These are phyloP conservation scores for Dothistroma septosporum DNA, from an alignment of 2,329 filamentous ascomycete genomes.

Conservation along the genomic window DNA sequence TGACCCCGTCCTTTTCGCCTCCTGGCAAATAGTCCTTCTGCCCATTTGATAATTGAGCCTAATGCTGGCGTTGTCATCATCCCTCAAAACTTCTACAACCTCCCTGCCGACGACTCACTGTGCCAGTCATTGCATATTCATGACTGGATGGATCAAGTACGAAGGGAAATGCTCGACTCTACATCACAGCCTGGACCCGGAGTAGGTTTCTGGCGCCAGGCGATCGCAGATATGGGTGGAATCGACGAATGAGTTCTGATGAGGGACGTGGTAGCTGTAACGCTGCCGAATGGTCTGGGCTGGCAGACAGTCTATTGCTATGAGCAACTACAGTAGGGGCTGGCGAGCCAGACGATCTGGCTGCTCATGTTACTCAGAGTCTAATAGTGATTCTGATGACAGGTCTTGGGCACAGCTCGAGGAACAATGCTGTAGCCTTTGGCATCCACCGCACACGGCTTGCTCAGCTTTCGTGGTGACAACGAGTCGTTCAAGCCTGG, in stretches of 20 bases:
- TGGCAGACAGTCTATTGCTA: constrained; percentile 9
- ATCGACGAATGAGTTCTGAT: constrained; percentile 8
- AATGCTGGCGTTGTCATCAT: constrained; percentile 47
- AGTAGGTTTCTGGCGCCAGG: constrained; percentile 6
- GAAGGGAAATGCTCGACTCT: constrained; percentile 5
- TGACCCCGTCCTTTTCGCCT: not conserved
- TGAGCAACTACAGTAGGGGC: constrained; percentile 11
- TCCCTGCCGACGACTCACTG: constrained; percentile 13
- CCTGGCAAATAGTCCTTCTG: not conserved
- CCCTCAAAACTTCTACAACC: constrained; percentile 15
- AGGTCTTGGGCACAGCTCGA: constrained; percentile 8
- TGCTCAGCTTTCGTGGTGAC: constrained; percentile 3
- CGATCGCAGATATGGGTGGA: constrained; percentile 9
- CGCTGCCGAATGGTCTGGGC: constrained; percentile 7
- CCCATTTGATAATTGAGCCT: not conserved
- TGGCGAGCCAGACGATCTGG: constrained; percentile 8
- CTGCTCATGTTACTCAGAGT: constrained; percentile 9
- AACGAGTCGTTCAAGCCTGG: constrained; percentile 4
- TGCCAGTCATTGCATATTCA: constrained; percentile 9
- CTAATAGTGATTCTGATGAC: too few species aligned
- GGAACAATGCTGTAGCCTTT: constrained; percentile 7
- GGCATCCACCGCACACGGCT: constrained; percentile 1
- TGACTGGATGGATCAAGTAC: constrained; percentile 3
- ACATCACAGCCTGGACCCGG: constrained; percentile 9
- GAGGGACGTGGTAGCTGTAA: constrained; percentile 11